A percentile compares a stretch with the other conserved stretches of the same genome.
Evolutionary conservation across 2,329 filamentous ascomycete species (phyloP).

Genomic region (Penicillium sp.): DNA sequence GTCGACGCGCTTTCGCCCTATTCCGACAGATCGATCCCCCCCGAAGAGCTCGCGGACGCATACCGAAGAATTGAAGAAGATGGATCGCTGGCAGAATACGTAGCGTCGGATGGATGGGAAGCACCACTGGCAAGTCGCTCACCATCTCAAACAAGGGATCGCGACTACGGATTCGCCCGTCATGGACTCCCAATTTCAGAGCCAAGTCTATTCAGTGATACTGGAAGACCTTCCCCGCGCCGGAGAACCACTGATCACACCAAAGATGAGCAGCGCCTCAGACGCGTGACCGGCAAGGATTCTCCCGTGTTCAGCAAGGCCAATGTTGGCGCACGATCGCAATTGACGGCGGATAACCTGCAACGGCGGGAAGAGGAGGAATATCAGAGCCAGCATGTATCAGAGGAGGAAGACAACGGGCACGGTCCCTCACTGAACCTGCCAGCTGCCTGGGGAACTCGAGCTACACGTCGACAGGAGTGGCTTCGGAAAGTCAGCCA

Average conservation of each 20-base stretch:
- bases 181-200: slow-evolving; percentile 27
- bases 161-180: slow-evolving; percentile 13
- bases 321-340: slow-evolving; percentile 28
- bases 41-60: slow-evolving; percentile 38
- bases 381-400: slow-evolving; percentile 1
- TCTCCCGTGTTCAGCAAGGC: slow-evolving; percentile 44
- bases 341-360: slow-evolving; percentile 39
- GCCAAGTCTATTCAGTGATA: slow-evolving; percentile 36
- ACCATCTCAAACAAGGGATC: slow-evolving; percentile 25
- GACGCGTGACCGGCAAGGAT: slow-evolving; percentile 38
- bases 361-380: slow-evolving; percentile 36
- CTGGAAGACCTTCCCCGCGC: slow-evolving; percentile 34
- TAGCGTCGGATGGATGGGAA: slow-evolving; percentile 33
- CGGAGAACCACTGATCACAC: slow-evolving; percentile 37
- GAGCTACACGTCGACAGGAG: slow-evolving; percentile 31
- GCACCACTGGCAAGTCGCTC: slow-evolving; percentile 17
- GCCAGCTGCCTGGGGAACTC: slow-evolving; percentile 39
- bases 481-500: slow-evolving; percentile 37
- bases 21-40: slow-evolving; percentile 37
- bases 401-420: slow-evolving; percentile 27
- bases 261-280: slow-evolving; percentile 41
- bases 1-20: slow-evolving; percentile 31
- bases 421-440: slow-evolving; percentile 37
- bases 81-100: slow-evolving; percentile 36
- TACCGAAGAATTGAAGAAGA: slow-evolving; percentile 44